phyloP scores from a whole-genome alignment of 345 rosid genomes.

The Pelargonium nanum region DNA sequence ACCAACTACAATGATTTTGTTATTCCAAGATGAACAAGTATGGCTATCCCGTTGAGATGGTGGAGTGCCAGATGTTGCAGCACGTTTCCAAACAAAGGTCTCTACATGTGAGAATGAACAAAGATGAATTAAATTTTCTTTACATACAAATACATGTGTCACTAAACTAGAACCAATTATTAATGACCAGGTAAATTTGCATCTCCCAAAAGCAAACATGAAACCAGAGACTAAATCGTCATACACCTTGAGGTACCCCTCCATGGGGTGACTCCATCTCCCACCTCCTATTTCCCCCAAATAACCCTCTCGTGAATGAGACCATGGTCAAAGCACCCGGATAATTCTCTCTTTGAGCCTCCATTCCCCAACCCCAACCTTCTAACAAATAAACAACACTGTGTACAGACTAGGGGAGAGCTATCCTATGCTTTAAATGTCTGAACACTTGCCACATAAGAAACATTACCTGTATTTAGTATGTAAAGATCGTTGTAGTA shows the following conservation, averaged over 20 bases:
- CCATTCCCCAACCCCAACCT: neutral
- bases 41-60: conserved; percentile 98
- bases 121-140: neutral
- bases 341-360: neutral
- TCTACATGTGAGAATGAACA: conserved; percentile 34
- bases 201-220: neutral
- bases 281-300: neutral
- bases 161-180: neutral
- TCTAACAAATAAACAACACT: neutral
- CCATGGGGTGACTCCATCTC: neutral
- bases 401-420: neutral
- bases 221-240: neutral
- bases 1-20: conserved; percentile 73
- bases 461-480: conserved; percentile 66
- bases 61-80: conserved; percentile 60
- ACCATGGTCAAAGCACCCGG: neutral
- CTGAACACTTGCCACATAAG: neutral
- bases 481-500: conserved; percentile 84
- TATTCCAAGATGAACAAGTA: conserved; percentile 91
- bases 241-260: neutral
- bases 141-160: neutral
- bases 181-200: neutral
- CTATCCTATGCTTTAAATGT: neutral
- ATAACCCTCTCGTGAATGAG: neutral
- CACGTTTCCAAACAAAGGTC: conserved; percentile 84